Evolutionary conservation across 495 filamentous ascomycete genomes (phyloP), one percentile per base, ranked within the genome.

Genomic region (Geoglossum glabrum): DNA sequence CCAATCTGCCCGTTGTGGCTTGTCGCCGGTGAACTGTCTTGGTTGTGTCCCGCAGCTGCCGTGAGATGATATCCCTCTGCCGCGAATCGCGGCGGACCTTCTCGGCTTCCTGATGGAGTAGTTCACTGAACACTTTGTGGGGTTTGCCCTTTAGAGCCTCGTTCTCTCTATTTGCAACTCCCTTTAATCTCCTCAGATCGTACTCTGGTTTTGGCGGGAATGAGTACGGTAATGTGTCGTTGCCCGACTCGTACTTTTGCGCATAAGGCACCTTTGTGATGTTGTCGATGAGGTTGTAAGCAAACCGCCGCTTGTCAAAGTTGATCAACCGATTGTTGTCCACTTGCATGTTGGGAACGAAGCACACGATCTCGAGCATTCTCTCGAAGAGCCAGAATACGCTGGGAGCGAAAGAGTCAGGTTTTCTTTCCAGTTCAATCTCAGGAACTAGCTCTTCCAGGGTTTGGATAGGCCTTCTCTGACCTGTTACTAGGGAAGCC

Each of bases 261-360:
- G 34, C 54, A 21, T 51, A 56, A 19, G 51, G 57, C 31, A 62
- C 49, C 23, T 66, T 62, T n/a, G 66, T 68, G 27, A 68, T 67
- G 40, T 68, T 68, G 56, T 67, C 64, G 50, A 68, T 63, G 30
- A 68, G 66, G 52, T 68, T 68, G 56, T 68, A 68, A 31, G 67
- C 66, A 43, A 66, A 68, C 30, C 66, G 66, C 17, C 66, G 60
- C 56, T 68, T 68, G 51, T 68, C 66, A 50, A 68, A 68, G 31
- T 68, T 68, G 25, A 68, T 68, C 27, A 68, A 61, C 43, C 66
- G 66, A 33, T 68, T 66, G 31, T 68, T 68, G 23, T 68, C 66
- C 25, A 68, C 66, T 15, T 67, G 63, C 66, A 68, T 68, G 49
- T 68, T 68, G 6, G 66, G 66, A 26, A 68, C 66, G 36, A 66